Conservation (phyloP, 352 stramenopile genomes). For the Phytopythium oedochilum region DNA sequence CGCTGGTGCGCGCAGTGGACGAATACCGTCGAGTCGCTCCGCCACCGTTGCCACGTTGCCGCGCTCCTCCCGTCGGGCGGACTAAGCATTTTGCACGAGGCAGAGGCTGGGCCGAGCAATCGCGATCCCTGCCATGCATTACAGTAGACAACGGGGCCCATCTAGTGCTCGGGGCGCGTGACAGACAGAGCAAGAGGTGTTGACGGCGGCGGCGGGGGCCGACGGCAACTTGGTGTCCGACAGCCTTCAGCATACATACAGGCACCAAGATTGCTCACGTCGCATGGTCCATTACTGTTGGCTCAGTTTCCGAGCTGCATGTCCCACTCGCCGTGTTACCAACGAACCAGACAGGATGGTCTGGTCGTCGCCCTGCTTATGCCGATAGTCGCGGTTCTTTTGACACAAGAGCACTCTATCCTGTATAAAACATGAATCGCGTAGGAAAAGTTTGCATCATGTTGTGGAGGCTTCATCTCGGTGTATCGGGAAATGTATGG, state of each 20-base stretch:
- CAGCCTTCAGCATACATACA: neutral
- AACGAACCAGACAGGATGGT: neutral
- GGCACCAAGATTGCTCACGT: neutral
- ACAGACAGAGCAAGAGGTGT: neutral
- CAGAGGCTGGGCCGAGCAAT: neutral
- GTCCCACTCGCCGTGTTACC: neutral
- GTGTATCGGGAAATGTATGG: neutral
- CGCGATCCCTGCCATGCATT: neutral
- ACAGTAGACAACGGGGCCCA: neutral
- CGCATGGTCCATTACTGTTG: neutral
- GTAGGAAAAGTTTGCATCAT: no score
- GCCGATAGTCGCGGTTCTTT: neutral
- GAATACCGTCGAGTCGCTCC: no score
- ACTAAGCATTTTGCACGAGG: constrained; percentile 3
- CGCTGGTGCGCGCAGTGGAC: no score
- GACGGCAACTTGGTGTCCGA: neutral
- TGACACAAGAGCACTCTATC: no score
- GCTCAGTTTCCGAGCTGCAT: neutral
- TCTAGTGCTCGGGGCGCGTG: constrained; percentile 1
- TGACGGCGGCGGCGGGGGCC: no score
- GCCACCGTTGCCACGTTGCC: no score
- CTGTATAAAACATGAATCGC: no score
- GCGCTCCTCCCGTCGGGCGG: no score
- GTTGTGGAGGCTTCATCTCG: neutral
- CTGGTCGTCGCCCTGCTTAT: neutral